Percentiles rank a stretch among this genome's conserved stretches.
Evolutionary conservation across 1,139 yeast genomes (phyloP).

Genomic region (Suhomyces bribrorum): DNA sequence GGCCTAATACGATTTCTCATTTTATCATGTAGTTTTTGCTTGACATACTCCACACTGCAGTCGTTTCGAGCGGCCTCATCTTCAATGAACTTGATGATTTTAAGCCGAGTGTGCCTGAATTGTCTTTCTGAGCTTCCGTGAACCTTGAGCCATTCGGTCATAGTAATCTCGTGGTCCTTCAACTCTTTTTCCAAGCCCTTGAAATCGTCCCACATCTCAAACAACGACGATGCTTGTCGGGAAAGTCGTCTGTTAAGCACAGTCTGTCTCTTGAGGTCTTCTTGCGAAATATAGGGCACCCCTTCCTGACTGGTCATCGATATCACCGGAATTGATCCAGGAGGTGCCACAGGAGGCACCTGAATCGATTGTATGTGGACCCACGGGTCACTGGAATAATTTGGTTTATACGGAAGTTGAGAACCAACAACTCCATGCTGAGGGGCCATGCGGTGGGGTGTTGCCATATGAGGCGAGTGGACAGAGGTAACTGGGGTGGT

Average conservation of each 20-base stretch:
- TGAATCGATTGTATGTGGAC: not conserved
- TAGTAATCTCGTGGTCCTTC: conserved; percentile 29
- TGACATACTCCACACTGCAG: conserved; percentile 26
- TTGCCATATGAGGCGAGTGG: not conserved
- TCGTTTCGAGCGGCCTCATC: conserved; percentile 32
- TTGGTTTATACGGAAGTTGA: conserved; percentile 1
- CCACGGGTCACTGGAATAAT: conserved; percentile 1
- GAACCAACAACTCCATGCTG: not conserved
- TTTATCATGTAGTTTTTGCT: conserved; percentile 33
- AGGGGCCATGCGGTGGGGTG: not conserved
- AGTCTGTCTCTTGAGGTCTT: conserved; percentile 21
- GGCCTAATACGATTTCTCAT: conserved; percentile 38
- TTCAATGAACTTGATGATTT: conserved; percentile 37
- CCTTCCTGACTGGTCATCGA: not conserved
- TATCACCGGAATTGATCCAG: conserved; percentile 2
- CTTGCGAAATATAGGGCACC: not conserved
- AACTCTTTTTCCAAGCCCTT: conserved; percentile 33
- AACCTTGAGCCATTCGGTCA: conserved; percentile 39
- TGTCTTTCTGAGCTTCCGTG: conserved; percentile 40
- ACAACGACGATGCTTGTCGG: conserved; percentile 34
- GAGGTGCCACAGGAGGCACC: conserved; percentile 1
- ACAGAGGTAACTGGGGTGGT: not conserved
- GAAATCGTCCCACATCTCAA: conserved; percentile 45
- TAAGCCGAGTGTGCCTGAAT: conserved; percentile 36
- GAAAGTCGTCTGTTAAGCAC: conserved; percentile 32